A percentile compares a stretch with the other conserved stretches of the same genome.
Conservation (phyloP, 352 stramenopile genomes). For the Elongisporangium undulatum region DNA sequence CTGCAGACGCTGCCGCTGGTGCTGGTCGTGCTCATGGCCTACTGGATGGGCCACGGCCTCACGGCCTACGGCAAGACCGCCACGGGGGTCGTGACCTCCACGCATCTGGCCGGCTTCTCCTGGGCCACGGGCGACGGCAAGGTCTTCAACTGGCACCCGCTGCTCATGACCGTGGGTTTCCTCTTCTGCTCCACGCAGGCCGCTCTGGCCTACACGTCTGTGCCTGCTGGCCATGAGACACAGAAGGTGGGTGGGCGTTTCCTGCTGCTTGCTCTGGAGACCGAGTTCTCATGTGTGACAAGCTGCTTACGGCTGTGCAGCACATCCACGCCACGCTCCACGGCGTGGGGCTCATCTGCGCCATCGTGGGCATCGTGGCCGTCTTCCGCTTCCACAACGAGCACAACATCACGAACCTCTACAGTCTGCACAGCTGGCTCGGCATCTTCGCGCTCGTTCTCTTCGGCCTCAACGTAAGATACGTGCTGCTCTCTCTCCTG, state of each 20-base stretch:
- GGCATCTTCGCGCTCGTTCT: conserved; percentile 58
- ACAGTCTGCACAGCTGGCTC: conserved; percentile 88
- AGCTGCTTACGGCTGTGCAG: conserved; percentile 11
- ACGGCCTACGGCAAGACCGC: conserved; percentile 47
- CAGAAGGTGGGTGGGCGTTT: conserved; percentile 42
- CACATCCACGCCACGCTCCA: conserved; percentile 74
- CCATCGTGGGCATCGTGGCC: conserved; percentile 50
- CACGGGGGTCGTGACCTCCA: conserved; percentile 34
- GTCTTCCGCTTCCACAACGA: conserved; percentile 89
- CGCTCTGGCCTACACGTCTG: conserved; percentile 57
- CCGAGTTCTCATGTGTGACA: conserved; percentile 2
- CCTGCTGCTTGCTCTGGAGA: not conserved
- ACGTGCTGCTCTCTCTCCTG: not conserved
- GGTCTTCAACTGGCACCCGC: conserved; percentile 87
- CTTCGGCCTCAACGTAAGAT: conserved; percentile 46
- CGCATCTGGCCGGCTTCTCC: conserved; percentile 58
- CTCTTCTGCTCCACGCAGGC: conserved; percentile 73
- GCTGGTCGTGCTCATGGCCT: conserved; percentile 55
- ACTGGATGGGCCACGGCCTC: conserved; percentile 72
- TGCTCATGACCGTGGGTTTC: conserved; percentile 84
- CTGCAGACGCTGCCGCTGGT: conserved; percentile 45
- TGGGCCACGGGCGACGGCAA: conserved; percentile 49
- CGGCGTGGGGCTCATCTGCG: conserved; percentile 51
- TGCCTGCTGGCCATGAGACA: conserved; percentile 58
- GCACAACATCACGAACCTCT: conserved; percentile 81